These are phyloP conservation scores for Sphaerosporella brunnea DNA, from an alignment of 495 filamentous ascomycete genomes.

Conservation along the genomic window DNA sequence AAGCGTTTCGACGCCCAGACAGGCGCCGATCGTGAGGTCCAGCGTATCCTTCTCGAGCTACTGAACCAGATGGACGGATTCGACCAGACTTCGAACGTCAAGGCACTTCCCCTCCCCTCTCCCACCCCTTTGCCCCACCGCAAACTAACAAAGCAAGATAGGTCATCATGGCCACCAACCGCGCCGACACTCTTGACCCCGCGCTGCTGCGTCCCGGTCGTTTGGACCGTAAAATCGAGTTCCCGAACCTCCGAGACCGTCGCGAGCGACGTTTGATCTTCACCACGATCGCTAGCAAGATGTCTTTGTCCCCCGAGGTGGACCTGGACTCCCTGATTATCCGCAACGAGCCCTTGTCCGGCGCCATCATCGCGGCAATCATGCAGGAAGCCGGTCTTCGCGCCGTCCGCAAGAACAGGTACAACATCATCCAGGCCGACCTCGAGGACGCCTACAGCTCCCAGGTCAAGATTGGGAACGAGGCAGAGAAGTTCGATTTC, in stretches of 20 bases:
- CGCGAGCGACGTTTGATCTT: slow-evolving; percentile 92
- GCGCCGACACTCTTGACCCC: slow-evolving; percentile 90
- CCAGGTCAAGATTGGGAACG: slow-evolving; percentile 78
- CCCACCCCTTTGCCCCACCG: background rate
- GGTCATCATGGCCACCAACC: slow-evolving; percentile 98
- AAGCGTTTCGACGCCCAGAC: slow-evolving; percentile 98
- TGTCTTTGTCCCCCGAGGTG: slow-evolving; percentile 90
- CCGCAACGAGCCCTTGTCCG: slow-evolving; percentile 84
- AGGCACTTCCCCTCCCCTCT: slow-evolving; percentile 27
- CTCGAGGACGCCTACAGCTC: slow-evolving; percentile 89
- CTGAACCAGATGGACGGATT: slow-evolving; percentile 99
- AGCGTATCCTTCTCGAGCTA: slow-evolving; percentile 90
- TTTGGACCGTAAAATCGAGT: slow-evolving; percentile 96
- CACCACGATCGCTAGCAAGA: slow-evolving; percentile 84
- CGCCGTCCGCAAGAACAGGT: slow-evolving; percentile 92
- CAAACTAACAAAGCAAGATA: slow-evolving; percentile 1
- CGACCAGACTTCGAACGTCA: slow-evolving; percentile 95
- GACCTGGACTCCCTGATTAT: slow-evolving; percentile 91
- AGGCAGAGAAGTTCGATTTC: slow-evolving; percentile 62
- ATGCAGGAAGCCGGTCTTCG: slow-evolving; percentile 97
- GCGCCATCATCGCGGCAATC: slow-evolving; percentile 91
- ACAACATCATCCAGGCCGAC: slow-evolving; percentile 94
- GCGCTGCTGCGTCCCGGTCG: slow-evolving; percentile 85
- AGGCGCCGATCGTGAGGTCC: slow-evolving; percentile 90
- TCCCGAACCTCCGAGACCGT: slow-evolving; percentile 75